Conservation (phyloP, 345 rosid genomes). For the Aquilaria malaccensis region DNA sequence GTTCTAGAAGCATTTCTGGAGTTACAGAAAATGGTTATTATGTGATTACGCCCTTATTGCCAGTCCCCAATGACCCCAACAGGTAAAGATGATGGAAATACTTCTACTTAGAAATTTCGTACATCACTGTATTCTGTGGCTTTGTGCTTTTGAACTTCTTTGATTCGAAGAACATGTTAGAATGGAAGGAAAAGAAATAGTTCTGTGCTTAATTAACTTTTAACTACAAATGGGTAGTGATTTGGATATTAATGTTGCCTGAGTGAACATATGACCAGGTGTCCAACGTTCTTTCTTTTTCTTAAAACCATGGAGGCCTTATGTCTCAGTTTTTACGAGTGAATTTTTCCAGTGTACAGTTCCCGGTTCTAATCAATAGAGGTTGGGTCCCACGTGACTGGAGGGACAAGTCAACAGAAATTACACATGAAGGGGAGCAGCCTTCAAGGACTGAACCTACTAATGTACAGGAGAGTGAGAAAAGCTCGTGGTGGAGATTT, state of each 20-base stretch:
- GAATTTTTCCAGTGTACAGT: conserved; percentile 46
- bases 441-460: conserved; percentile 17
- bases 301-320: too few species aligned
- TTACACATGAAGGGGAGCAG: conserved; percentile 26
- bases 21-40: conserved; percentile 87
- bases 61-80: conserved; percentile 43
- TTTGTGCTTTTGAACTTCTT: too few species aligned
- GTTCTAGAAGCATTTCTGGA: conserved; percentile 90
- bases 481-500: conserved; percentile 56
- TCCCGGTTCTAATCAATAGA: conserved; percentile 82
- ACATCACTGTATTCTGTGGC: too few species aligned
- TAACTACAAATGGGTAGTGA: too few species aligned
- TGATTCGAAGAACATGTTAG: too few species aligned
- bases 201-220: too few species aligned
- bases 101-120: too few species aligned
- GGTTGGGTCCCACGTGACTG: conserved; percentile 99
- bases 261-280: too few species aligned
- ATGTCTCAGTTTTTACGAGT: too few species aligned
- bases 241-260: too few species aligned
- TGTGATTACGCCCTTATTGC: conserved; percentile 76
- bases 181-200: too few species aligned
- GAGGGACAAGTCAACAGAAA: conserved; percentile 57
- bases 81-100: conserved; percentile 40
- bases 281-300: too few species aligned
- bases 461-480: conserved; percentile 29